Evolutionary conservation across 768 basidiomycete genomes (phyloP).

Genomic region (Asterophora parasitica): DNA sequence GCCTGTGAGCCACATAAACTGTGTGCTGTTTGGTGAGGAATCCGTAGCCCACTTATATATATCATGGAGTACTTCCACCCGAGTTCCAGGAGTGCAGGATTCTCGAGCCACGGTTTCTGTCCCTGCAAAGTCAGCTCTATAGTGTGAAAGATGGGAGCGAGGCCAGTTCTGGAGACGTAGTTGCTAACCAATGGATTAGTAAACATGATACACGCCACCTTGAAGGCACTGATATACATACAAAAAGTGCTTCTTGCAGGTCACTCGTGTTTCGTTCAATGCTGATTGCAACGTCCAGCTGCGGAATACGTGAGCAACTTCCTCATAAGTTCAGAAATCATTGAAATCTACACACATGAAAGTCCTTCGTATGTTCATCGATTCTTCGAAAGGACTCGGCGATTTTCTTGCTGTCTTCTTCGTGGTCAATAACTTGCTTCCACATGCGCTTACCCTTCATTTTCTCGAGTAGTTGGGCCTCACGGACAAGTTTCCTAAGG

Average conservation of each 20-base stretch:
- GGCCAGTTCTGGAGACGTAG: no score
- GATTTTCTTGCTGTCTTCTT: slow-evolving; percentile 9
- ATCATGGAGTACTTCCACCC: slow-evolving; percentile 17
- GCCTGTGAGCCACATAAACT: slow-evolving; percentile 4
- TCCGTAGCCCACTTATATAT: slow-evolving; percentile 23
- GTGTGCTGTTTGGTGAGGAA: slow-evolving; percentile 11
- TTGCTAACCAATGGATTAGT: no score
- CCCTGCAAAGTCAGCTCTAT: no score
- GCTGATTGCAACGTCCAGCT: background rate
- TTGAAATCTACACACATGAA: slow-evolving; percentile 9
- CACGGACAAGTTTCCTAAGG: background rate
- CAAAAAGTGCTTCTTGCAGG: slow-evolving; percentile 16
- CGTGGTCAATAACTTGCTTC: slow-evolving; percentile 8
- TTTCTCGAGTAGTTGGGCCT: background rate
- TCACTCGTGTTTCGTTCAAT: background rate
- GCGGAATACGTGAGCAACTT: background rate
- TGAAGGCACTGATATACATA: background rate
- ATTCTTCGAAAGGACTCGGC: background rate
- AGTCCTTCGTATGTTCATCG: slow-evolving; percentile 11
- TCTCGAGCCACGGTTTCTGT: no score
- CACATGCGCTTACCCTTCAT: background rate
- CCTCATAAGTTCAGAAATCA: no score
- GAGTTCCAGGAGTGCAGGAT: slow-evolving; percentile 12
- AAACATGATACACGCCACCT: no score
- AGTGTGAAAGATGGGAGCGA: no score